Evolutionary conservation across 148 eudicot genomes (phyloP).

Genomic region (Simmondsia chinensis): DNA sequence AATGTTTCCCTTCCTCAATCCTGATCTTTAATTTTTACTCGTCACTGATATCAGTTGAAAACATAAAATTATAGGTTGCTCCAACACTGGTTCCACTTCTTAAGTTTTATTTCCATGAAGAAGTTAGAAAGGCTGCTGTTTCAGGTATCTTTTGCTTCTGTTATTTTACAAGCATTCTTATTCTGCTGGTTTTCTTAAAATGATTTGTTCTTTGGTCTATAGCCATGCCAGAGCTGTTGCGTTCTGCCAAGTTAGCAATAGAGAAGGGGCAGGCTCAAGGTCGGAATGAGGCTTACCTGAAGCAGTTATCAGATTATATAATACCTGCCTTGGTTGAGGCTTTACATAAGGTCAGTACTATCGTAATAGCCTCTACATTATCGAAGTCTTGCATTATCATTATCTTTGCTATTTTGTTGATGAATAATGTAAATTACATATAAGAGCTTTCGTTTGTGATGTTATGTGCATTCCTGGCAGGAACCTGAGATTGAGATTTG

Average conservation of each 20-base stretch:
- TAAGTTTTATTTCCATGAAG: slow-evolving; percentile 39
- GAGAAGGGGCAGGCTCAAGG: slow-evolving; percentile 37
- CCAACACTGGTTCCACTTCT: slow-evolving; percentile 44
- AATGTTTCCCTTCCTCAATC: background rate
- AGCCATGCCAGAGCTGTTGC: slow-evolving; percentile 40
- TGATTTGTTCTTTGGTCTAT: background rate
- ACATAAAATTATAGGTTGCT: slow-evolving; percentile 24
- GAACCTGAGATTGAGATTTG: slow-evolving; percentile 35
- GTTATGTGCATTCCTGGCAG: too few species aligned
- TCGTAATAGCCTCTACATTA: background rate
- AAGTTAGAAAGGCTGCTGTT: slow-evolving; percentile 43
- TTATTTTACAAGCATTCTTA: slow-evolving; percentile 2
- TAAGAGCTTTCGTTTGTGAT: too few species aligned
- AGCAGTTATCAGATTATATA: slow-evolving; percentile 28
- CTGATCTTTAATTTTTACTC: background rate
- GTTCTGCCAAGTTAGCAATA: slow-evolving; percentile 33
- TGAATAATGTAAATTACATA: too few species aligned
- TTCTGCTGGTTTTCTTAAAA: slow-evolving; percentile 1
- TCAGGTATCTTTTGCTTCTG: slow-evolving; percentile 19
- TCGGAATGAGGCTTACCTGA: slow-evolving; percentile 30
- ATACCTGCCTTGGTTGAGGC: slow-evolving; percentile 44
- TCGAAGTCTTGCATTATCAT: background rate
- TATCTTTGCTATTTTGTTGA: background rate
- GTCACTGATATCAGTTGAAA: background rate
- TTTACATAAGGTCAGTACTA: slow-evolving; percentile 24